These are phyloP conservation scores for Laburnicola sp. DNA, from an alignment of 2,329 filamentous ascomycete species.

Conservation along the genomic window DNA sequence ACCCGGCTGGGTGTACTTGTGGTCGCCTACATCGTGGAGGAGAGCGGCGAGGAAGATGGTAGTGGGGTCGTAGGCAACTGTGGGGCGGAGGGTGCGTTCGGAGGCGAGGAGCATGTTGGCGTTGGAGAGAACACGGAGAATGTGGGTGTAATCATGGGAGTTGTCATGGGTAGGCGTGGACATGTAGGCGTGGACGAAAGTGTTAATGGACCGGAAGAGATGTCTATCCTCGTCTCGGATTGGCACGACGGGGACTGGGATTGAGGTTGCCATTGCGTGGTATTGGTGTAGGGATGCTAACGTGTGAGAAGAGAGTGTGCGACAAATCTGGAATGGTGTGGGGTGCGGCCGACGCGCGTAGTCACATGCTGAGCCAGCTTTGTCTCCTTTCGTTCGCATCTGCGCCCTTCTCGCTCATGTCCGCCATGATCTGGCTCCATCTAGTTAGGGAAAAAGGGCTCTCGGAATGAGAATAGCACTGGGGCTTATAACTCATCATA, in stretches of 20 bases:
- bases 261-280: slow-evolving; percentile 17
- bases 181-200: slow-evolving; percentile 43
- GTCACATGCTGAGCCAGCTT: slow-evolving; percentile 29
- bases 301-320: not conserved
- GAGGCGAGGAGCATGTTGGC: slow-evolving; percentile 65
- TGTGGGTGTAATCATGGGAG: slow-evolving; percentile 86
- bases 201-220: slow-evolving; percentile 37
- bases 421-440: not conserved
- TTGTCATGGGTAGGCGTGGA: slow-evolving; percentile 59
- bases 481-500: not conserved
- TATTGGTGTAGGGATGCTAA: not conserved
- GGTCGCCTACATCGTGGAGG: slow-evolving; percentile 80
- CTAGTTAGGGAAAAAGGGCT: not conserved
- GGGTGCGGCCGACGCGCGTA: slow-evolving; percentile 23
- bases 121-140: slow-evolving; percentile 76
- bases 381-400: slow-evolving; percentile 7
- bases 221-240: slow-evolving; percentile 20
- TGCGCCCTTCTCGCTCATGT: slow-evolving; percentile 10
- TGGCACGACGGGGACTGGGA: slow-evolving; percentile 33
- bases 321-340: slow-evolving; percentile 1
- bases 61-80: slow-evolving; percentile 52
- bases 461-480: no score
- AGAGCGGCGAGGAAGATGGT: slow-evolving; percentile 68
- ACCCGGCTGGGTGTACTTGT: slow-evolving; percentile 67
- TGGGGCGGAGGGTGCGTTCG: slow-evolving; percentile 48